Base-by-base conservation (phyloP, 192 early-diverging fungal genomes). In the Podochytrium sp. region DNA sequence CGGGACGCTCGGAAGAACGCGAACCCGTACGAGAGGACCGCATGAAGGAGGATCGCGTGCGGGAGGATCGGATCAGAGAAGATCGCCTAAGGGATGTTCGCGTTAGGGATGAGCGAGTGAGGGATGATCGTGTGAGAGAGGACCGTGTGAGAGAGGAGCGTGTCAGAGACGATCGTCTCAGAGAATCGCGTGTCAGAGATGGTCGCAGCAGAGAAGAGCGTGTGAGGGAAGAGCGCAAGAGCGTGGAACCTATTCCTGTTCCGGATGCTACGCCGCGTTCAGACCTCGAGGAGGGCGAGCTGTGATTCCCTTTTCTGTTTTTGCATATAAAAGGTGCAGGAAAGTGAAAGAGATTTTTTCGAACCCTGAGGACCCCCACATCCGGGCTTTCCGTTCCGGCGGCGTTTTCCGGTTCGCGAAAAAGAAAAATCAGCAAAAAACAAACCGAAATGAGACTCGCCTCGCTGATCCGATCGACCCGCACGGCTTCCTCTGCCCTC, bases 11-110 rank as follows among this genome's bases (percentile, higher is more conserved):
- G 27, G 43, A 56, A 30, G 52, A 72, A 29, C 27, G 53, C 50
- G 34, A 55, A 42, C 47, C 59, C 14, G 33, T 43, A 49, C 72
- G 71, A 53, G 64, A 71, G 12, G 42, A 67, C 35, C 63, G 59
- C 1, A 39, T 61, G 62, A 71, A 76, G 20, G 33, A 76, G 18
- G 52, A 76, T 39, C 62, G 81, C n/a, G 83, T 79, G 16, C 70
- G 79, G 23, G 81, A 83, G 2, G 27, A n/a, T n/a, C n/a, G 69
- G 62, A 47, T 14, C 12, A 12, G 55, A 29, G 55, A 57, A 62
- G 60, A 62, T 37, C 0, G 27, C 32, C 27, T 23, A 1, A 18
- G 12, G 32, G 32, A 32, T 39, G 60, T 37, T 38, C 43, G 43
- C 0, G n/a, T n/a, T n/a, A n/a, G n/a, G n/a, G n/a, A n/a, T n/a